Base-by-base conservation (phyloP, 1,139 yeast species). In the Arxiozyma bovina region DNA sequence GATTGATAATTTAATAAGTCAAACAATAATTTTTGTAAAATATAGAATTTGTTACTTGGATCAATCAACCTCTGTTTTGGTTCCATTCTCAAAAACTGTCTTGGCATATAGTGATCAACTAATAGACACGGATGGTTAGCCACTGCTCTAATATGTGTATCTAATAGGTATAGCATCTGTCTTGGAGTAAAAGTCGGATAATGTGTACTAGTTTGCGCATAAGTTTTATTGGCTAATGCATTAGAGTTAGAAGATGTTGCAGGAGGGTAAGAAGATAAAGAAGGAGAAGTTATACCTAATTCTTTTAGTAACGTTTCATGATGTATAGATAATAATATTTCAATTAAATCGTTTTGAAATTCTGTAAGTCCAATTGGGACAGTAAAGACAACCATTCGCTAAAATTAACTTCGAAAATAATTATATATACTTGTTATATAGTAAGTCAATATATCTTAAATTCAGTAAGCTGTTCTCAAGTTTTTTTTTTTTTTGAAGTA, bases 71-170 rank as follows among this genome's bases (percentile, higher is more conserved):
- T 69, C 55, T 80, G 82, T 56, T 79, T 83, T 0, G 85, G 75
- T 58, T 84, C 87, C 81, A 81, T 78, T 45, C 84, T 70, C 21
- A 86, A 66, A 56, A 85, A 71, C 55, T 83, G 82, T 58, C 82
- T 80, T 15, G 93, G 89, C 64, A 85, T 82, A 61, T 82, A 85
- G 66, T 86, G 93, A 62, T 85, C 87, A 41, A 85, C 90, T 45
- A 85, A 65, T 48, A 85, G 70, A 44, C 85, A 81, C 1, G 91
- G 89, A 65, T 86, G 90, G 61, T 78, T 80, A 2, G 77, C 73
- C 0, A 83, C 72, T 21, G 77, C 74, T 40, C 73, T 65, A 11
- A 83, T 65, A 61, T 80, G 83, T 12, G 78, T 77, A 52, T 76
- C 74, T 30, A 85, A 71, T 46, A 82, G 60, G 25, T 70, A 69